Evolutionary conservation across 306 rosid species (phyloP).

Genomic region (Cyamopsis tetragonoloba): DNA sequence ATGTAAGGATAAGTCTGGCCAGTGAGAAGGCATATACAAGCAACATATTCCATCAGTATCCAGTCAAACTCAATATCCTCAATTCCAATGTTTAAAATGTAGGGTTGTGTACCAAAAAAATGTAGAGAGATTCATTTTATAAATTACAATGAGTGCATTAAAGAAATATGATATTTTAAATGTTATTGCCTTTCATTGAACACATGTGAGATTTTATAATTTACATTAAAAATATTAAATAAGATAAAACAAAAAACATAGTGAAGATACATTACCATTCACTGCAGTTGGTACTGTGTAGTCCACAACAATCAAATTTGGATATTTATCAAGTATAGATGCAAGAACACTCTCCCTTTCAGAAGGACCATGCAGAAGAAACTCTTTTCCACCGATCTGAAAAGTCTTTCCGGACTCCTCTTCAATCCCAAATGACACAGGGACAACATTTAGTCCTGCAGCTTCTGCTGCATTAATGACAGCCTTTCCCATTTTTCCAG

Average conservation of each 20-base stretch:
- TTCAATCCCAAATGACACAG: conserved; percentile 72
- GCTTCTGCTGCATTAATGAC: conserved; percentile 77
- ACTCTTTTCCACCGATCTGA: conserved; percentile 56
- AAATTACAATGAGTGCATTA: neutral
- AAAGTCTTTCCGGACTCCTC: conserved; percentile 61
- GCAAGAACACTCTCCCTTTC: conserved; percentile 64
- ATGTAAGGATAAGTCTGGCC: neutral
- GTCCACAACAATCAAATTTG: conserved; percentile 80
- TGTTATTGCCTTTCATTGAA: neutral
- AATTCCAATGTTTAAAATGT: conserved; percentile 2
- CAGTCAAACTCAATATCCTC: conserved; percentile 2
- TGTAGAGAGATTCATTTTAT: neutral
- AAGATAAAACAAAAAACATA: neutral
- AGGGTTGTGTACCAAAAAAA: neutral
- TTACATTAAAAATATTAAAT: neutral
- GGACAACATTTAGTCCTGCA: conserved; percentile 79
- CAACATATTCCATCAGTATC: neutral
- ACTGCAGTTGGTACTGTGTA: conserved; percentile 86
- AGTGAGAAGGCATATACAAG: neutral
- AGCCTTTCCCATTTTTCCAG: conserved; percentile 89
- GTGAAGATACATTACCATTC: conserved; percentile 50
- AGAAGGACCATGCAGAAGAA: conserved; percentile 75
- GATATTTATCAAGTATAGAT: conserved; percentile 51
- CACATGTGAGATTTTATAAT: neutral
- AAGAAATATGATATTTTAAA: neutral